Conservation (phyloP, 768 basidiomycete species). For the Trametes cubensis region DNA sequence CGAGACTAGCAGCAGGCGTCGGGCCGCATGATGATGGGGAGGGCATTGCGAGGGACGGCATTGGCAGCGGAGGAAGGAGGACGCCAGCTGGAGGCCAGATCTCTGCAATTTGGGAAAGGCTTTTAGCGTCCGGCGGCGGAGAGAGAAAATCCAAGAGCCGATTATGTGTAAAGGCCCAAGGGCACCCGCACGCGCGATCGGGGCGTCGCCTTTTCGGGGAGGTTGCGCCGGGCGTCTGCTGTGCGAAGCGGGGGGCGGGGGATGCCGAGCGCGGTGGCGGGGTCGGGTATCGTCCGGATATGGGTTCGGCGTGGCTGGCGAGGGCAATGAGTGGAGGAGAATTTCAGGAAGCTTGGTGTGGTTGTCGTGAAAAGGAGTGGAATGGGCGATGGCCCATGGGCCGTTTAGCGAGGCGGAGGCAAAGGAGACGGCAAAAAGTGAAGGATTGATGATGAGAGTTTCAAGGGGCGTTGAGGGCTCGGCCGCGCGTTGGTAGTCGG, state of each 20-base stretch:
- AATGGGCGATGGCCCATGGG: neutral
- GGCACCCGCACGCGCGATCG: slow-evolving; percentile 5
- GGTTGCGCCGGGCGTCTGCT: slow-evolving; percentile 14
- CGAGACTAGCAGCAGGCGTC: neutral
- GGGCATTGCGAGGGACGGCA: neutral
- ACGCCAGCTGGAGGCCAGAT: neutral
- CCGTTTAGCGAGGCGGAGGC: slow-evolving; percentile 12
- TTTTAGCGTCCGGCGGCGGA: slow-evolving; percentile 11
- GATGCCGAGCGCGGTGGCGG: neutral
- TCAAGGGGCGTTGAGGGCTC: slow-evolving; percentile 31
- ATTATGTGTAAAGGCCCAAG: slow-evolving; percentile 16
- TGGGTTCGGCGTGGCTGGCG: neutral
- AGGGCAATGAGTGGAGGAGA: neutral
- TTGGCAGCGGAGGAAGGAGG: no score
- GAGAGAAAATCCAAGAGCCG: slow-evolving; percentile 3
- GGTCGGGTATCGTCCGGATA: neutral
- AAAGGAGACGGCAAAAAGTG: slow-evolving; percentile 23
- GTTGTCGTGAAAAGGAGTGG: neutral
- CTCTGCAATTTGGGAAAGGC: slow-evolving; percentile 14
- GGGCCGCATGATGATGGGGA: neutral
- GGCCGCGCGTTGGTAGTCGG: slow-evolving; percentile 28
- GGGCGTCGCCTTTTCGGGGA: slow-evolving; percentile 22
- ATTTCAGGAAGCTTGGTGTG: neutral
- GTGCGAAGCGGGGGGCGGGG: neutral
- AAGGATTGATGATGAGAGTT: slow-evolving; percentile 24